These are phyloP conservation scores for Monosporascus sp. DNA, from an alignment of 2,329 filamentous ascomycete genomes.

Conservation along the genomic window DNA sequence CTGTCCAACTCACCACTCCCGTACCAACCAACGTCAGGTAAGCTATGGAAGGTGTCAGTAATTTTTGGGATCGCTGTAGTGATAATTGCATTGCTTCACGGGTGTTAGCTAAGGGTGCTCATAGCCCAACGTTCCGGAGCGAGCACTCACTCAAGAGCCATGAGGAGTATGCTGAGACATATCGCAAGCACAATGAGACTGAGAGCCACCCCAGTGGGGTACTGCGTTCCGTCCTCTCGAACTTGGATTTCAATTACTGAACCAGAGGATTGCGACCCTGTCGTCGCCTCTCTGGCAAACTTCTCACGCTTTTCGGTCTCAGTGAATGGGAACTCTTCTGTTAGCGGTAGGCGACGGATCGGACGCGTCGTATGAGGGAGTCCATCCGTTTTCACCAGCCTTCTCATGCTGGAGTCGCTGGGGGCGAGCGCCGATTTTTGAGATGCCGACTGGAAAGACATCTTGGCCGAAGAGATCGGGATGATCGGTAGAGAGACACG, in stretches of 20 bases:
- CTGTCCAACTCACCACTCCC: constrained; percentile 26
- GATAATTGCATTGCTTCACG: constrained; percentile 29
- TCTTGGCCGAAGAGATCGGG: no score
- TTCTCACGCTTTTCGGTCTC: no score
- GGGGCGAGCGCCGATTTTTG: no score
- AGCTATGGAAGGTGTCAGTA: constrained; percentile 33
- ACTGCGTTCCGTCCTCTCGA: constrained; percentile 33
- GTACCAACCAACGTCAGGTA: constrained; percentile 44
- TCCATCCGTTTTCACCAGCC: no score
- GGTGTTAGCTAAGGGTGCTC: constrained; percentile 9
- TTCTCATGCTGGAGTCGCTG: no score
- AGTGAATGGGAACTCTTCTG: no score
- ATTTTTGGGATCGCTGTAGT: constrained; percentile 38
- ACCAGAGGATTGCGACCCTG: no score
- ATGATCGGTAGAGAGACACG: no score
- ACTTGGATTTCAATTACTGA: constrained; percentile 9
- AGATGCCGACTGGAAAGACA: no score
- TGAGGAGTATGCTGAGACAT: constrained; percentile 39
- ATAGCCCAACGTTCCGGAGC: background rate
- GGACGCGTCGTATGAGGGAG: no score
- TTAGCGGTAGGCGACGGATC: no score
- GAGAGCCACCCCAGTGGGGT: constrained; percentile 32
- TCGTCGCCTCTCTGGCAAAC: no score
- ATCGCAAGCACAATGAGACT: constrained; percentile 36
- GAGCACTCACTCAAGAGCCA: constrained; percentile 34